phyloP scores from a whole-genome alignment of 2,329 filamentous ascomycete species.

The Thermochaetoides dissita region DNA sequence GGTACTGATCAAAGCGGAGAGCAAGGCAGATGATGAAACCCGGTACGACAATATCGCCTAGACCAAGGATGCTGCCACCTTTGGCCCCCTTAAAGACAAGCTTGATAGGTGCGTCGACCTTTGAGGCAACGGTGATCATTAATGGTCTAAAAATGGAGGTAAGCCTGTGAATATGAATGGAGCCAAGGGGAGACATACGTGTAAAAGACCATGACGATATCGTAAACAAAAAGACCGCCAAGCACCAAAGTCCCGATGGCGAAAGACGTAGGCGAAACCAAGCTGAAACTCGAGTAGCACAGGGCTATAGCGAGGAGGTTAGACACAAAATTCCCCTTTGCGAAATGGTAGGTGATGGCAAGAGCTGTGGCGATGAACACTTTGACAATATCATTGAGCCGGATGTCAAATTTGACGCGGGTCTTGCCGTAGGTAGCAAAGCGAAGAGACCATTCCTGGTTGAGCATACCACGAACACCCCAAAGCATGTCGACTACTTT shows the following conservation, averaged over 20 bases:
- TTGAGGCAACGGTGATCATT: conserved; percentile 79
- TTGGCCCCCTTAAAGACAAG: conserved; percentile 58
- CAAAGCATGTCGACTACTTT: conserved; percentile 25
- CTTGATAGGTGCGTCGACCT: conserved; percentile 85
- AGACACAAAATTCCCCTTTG: conserved; percentile 43
- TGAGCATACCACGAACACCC: conserved; percentile 36
- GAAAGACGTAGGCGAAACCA: conserved; percentile 84
- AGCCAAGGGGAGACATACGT: conserved; percentile 37
- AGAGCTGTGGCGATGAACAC: conserved; percentile 39
- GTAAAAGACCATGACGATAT: conserved; percentile 86
- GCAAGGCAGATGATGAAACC: conserved; percentile 82
- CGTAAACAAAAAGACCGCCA: conserved; percentile 75
- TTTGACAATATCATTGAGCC: conserved; percentile 43
- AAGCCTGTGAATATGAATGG: not conserved
- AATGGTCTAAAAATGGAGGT: conserved; percentile 39
- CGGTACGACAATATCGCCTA: conserved; percentile 88
- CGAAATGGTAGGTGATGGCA: conserved; percentile 55
- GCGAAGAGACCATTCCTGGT: conserved; percentile 36
- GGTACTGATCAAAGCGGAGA: conserved; percentile 79
- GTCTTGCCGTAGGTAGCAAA: conserved; percentile 37
- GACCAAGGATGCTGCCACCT: conserved; percentile 68
- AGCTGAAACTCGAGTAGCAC: conserved; percentile 66
- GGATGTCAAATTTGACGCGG: conserved; percentile 35
- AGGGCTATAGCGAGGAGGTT: conserved; percentile 81
- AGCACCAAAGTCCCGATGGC: conserved; percentile 67